These are phyloP conservation scores for Pleurotus platypus DNA, from an alignment of 768 basidiomycete species.

Conservation along the genomic window DNA sequence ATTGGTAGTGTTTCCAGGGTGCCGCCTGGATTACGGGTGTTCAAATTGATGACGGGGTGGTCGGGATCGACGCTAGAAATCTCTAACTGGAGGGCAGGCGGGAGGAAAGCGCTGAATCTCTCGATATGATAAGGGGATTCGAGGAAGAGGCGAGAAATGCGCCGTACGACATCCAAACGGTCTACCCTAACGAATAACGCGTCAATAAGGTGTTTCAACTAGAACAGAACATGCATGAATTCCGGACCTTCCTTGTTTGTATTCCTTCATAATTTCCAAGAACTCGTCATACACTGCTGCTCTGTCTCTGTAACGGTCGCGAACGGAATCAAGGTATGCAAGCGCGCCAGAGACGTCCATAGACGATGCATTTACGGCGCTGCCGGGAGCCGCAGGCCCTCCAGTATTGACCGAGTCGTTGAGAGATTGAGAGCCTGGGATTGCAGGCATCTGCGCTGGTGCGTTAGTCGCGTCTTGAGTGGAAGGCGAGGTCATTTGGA, in stretches of 20 bases:
- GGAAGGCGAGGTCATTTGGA: too few species aligned
- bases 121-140: constrained; percentile 72
- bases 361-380: too few species aligned
- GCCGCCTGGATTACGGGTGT: constrained; percentile 41
- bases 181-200: constrained; percentile 52
- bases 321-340: constrained; percentile 92
- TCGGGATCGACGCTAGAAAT: constrained; percentile 52
- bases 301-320: constrained; percentile 81
- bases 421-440: too few species aligned
- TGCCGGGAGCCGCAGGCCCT: too few species aligned
- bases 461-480: too few species aligned
- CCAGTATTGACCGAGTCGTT: too few species aligned
- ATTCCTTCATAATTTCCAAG: constrained; percentile 98
- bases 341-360: constrained; percentile 77
- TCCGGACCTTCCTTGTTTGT: constrained; percentile 89
- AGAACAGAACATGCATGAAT: background rate
- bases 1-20: background rate
- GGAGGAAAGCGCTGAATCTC: constrained; percentile 82
- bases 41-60: constrained; percentile 73
- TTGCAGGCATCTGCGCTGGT: too few species aligned
- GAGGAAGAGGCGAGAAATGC: constrained; percentile 69
- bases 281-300: constrained; percentile 94
- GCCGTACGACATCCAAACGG: constrained; percentile 74
- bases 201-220: background rate
- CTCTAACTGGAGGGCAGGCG: constrained; percentile 47